Evolutionary conservation across 345 rosid species (phyloP).

Genomic region (Gossypium herbaceum): DNA sequence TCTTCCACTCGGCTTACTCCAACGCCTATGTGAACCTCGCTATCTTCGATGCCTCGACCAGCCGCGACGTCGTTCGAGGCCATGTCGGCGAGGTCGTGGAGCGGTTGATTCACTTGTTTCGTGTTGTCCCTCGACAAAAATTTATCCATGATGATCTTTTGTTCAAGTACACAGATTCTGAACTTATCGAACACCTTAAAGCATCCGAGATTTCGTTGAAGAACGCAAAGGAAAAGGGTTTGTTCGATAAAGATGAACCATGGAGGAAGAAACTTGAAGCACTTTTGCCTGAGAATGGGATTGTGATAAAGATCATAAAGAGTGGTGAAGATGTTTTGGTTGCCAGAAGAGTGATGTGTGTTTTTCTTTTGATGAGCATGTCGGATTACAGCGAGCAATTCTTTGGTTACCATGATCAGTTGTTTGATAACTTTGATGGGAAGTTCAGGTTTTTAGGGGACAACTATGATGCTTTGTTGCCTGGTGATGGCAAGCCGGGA

Average conservation of each 20-base stretch:
- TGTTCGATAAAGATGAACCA: slow-evolving; percentile 48
- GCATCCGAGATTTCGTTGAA: slow-evolving; percentile 47
- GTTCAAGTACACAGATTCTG: slow-evolving; percentile 61
- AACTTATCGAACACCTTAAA: slow-evolving; percentile 65
- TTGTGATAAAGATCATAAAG: slow-evolving; percentile 66
- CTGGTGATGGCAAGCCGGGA: slow-evolving; percentile 85
- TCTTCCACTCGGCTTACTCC: slow-evolving; percentile 91
- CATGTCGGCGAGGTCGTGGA: slow-evolving; percentile 83
- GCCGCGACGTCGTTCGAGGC: slow-evolving; percentile 65
- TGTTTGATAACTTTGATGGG: slow-evolving; percentile 61
- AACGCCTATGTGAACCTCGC: slow-evolving; percentile 87
- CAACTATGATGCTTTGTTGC: slow-evolving; percentile 60
- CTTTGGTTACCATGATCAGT: slow-evolving; percentile 61
- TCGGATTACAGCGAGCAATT: slow-evolving; percentile 88
- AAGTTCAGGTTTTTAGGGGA: slow-evolving; percentile 66
- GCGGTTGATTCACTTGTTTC: slow-evolving; percentile 75
- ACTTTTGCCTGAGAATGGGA: slow-evolving; percentile 55
- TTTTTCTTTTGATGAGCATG: slow-evolving; percentile 70
- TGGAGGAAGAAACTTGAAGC: slow-evolving; percentile 77
- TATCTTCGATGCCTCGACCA: slow-evolving; percentile 77
- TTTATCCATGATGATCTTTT: slow-evolving; percentile 75
- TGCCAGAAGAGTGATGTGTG: slow-evolving; percentile 61
- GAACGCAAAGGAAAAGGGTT: slow-evolving; percentile 56
- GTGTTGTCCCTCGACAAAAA: slow-evolving; percentile 71
- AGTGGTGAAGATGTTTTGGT: slow-evolving; percentile 64